A percentile compares a stretch with the other conserved stretches of the same genome.
Evolutionary conservation across 176 grass and related monocot genomes (phyloP).

Genomic region (Triticum monococcum): DNA sequence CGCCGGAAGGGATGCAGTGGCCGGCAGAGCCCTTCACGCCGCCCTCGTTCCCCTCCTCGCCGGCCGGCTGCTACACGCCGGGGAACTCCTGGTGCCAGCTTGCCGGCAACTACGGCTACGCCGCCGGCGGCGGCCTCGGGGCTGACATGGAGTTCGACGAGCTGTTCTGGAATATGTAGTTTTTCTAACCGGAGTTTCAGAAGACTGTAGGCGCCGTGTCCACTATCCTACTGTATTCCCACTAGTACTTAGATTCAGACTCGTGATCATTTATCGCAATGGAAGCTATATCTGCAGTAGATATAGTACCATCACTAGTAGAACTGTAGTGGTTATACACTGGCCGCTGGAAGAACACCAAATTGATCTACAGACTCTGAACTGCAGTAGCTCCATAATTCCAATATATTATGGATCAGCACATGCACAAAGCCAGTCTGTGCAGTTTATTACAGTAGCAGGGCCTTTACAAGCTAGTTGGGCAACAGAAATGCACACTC

Average conservation of each 20-base stretch:
- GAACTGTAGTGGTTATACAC: background rate
- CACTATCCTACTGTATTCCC: background rate
- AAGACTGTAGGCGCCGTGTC: background rate
- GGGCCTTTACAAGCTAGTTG: background rate
- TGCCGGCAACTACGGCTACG: conserved; percentile 3
- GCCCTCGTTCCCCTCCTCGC: background rate
- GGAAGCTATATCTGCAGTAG: background rate
- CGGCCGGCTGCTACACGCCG: background rate
- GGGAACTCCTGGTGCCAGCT: conserved; percentile 22
- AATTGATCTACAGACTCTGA: background rate
- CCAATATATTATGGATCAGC: conserved; percentile 6
- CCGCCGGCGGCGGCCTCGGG: background rate
- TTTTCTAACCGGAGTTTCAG: conserved; percentile 19
- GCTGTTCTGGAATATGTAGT: conserved; percentile 15
- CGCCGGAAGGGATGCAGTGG: background rate
- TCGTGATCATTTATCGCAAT: background rate
- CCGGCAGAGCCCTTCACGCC: background rate
- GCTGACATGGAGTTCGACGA: conserved; percentile 32
- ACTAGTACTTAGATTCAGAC: background rate
- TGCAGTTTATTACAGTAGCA: background rate
- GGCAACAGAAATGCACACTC: background rate
- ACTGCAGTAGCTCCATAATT: background rate
- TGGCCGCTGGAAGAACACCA: background rate
- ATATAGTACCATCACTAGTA: background rate
- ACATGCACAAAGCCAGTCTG: background rate